Base-by-base conservation (phyloP, 2,329 filamentous ascomycete genomes). In the Teratosphaeria nubilosa region DNA sequence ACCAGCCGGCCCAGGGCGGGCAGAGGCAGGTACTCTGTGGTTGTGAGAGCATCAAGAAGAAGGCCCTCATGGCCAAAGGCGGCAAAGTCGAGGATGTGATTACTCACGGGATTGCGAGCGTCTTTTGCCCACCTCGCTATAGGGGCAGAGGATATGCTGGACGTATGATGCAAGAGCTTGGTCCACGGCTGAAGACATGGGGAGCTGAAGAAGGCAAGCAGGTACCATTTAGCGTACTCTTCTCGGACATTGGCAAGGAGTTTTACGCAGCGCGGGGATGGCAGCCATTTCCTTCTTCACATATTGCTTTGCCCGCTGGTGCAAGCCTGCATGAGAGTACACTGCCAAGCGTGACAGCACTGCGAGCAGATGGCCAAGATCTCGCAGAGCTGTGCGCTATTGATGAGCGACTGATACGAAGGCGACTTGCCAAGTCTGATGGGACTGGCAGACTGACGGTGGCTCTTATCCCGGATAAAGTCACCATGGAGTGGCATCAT, bases 241-340 rank as follows among this genome's bases (percentile, higher is more conserved):
- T 86, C 73, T 95, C 90, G 9, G 90, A 95, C 68, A 91, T 95
- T 66, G 90, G 91, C 22, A 87, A 90, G 62, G 76, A 77, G 45
- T 96, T 91, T 73, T 96, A 96, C 74, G 82, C 86, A 3, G 79
- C 78, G 32, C 79, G 84, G 62, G 90, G 90, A 52, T 96, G 91
- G 91, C 79, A 83, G 54, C 80, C 85, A 0, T 91, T 87, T 66
- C 78, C 82, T 22, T 92, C 88, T 59, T 78, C 81, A 1, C 91
- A 96, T 70, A 78, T 95, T 51, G 78, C 81, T 32, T 81, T 95
- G 58, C 74, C 77, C 13, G 76, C 81, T 0, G 62, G 73, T 14
- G 60, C 60, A 60, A 54, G 61, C 60, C n/a, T 58, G 57, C 51
- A 68, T 20, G 54, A 64, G 10, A 58, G 45, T 14, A 37, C 59